Evolutionary conservation across 139 green algal species (phyloP).

Genomic region (Asterochloris erici): DNA sequence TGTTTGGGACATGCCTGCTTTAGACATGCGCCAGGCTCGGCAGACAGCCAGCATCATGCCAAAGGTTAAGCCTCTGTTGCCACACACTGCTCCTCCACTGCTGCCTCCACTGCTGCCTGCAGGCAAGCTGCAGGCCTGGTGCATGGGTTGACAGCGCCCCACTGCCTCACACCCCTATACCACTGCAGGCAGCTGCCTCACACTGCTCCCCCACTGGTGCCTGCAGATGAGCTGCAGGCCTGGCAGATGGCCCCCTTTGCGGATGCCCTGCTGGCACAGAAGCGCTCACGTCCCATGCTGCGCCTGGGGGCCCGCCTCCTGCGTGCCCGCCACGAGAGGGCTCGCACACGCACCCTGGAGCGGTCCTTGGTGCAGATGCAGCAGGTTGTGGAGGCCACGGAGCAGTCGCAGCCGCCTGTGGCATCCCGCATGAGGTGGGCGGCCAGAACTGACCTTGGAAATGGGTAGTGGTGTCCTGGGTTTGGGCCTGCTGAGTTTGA

Average conservation of each 20-base stretch:
- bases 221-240: constrained; percentile 29
- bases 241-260: constrained; percentile 81
- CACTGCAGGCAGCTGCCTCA: too few species aligned
- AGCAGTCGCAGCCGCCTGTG: neutral
- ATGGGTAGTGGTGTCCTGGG: neutral
- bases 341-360: constrained; percentile 71
- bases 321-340: constrained; percentile 60
- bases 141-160: constrained; percentile 44
- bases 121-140: constrained; percentile 48
- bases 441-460: neutral
- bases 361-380: constrained; percentile 70
- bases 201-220: too few species aligned
- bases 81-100: too few species aligned
- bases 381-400: constrained; percentile 43
- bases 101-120: neutral
- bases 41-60: too few species aligned
- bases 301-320: constrained; percentile 29
- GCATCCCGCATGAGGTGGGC: constrained; percentile 23
- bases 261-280: constrained; percentile 74
- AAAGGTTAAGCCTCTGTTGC: too few species aligned
- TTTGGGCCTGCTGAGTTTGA: neutral
- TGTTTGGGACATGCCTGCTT: too few species aligned
- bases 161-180: too few species aligned
- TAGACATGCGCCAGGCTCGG: too few species aligned
- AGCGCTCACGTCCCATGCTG: constrained; percentile 32